phyloP scores from a whole-genome alignment of 2,329 filamentous ascomycete species.

The Aspergillus novoparasiticus region DNA sequence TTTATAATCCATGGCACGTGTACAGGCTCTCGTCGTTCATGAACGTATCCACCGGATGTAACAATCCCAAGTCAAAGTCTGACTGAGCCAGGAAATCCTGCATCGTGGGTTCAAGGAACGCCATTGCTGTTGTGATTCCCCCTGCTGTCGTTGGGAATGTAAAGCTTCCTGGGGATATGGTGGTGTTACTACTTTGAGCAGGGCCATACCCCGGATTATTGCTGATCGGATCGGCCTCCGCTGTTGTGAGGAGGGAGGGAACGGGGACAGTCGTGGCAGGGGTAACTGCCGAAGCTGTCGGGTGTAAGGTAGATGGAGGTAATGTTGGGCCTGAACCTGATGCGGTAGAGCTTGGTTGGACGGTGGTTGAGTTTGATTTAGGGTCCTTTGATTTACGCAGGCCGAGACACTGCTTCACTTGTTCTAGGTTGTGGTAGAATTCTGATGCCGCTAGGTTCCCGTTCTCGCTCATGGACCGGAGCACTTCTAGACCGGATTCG shows the following conservation, averaged over 20 bases:
- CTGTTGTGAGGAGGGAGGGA: not conserved
- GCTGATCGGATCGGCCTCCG: not conserved
- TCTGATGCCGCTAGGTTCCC: constrained; percentile 40
- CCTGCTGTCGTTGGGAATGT: constrained; percentile 16
- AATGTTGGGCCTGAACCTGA: not conserved
- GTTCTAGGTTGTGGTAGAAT: constrained; percentile 37
- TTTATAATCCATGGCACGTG: constrained; percentile 30
- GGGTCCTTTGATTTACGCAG: constrained; percentile 11
- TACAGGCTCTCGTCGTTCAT: constrained; percentile 38
- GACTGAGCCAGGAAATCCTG: constrained; percentile 43
- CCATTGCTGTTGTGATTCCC: constrained; percentile 41
- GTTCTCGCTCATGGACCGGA: constrained; percentile 38
- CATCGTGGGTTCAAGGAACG: constrained; percentile 43
- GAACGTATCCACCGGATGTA: constrained; percentile 40
- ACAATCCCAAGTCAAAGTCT: constrained; percentile 38
- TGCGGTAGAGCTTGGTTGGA: not conserved
- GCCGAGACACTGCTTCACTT: constrained; percentile 35
- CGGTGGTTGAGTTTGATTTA: constrained; percentile 1
- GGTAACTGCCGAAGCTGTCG: not conserved
- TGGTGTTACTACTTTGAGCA: not conserved
- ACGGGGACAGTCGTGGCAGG: not conserved
- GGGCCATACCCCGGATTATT: not conserved
- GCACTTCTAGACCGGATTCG: constrained; percentile 35
- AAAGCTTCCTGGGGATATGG: not conserved
- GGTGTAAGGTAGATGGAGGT: not conserved